A percentile compares a stretch with the other conserved stretches of the same genome.
phyloP scores from a whole-genome alignment of 345 rosid genomes.

The Excoecaria cochinchinensis region DNA sequence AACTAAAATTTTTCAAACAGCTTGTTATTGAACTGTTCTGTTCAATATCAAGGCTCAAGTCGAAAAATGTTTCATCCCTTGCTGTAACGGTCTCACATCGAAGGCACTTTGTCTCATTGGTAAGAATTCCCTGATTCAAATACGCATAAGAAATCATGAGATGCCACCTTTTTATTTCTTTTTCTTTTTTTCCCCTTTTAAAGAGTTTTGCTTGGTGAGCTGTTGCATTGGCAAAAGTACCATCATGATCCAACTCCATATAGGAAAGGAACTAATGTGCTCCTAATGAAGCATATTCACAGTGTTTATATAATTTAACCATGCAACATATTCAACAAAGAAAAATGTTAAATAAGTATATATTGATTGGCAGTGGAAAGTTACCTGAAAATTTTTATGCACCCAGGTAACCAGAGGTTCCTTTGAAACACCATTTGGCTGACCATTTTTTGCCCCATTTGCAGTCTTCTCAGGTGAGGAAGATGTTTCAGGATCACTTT shows the following conservation, averaged over 20 bases:
- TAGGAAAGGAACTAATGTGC: conserved; percentile 5
- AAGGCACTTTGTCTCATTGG: conserved; percentile 96
- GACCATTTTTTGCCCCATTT: conserved; percentile 64
- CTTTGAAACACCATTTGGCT: conserved; percentile 69
- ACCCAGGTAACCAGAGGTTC: conserved; percentile 99
- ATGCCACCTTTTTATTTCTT: neutral
- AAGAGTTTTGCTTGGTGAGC: neutral
- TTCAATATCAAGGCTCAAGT: conserved; percentile 98
- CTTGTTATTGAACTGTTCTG: conserved; percentile 99
- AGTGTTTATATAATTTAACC: neutral
- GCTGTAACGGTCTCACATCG: conserved; percentile 98
- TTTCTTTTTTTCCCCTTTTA: neutral
- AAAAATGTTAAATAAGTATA: neutral
- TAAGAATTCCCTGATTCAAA: conserved; percentile 80
- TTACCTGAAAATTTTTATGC: conserved; percentile 93
- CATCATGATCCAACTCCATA: neutral
- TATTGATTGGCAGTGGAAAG: conserved; percentile 4
- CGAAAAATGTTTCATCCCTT: conserved; percentile 95
- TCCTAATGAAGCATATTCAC: neutral
- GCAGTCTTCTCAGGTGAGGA: conserved; percentile 74
- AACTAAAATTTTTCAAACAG: conserved; percentile 98
- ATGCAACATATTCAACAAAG: neutral
- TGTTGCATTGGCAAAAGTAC: neutral
- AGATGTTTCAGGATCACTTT: conserved; percentile 69
- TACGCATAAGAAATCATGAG: conserved; percentile 22